Conservation (phyloP, 352 stramenopile species). For the Hyphochytrium catenoides region DNA sequence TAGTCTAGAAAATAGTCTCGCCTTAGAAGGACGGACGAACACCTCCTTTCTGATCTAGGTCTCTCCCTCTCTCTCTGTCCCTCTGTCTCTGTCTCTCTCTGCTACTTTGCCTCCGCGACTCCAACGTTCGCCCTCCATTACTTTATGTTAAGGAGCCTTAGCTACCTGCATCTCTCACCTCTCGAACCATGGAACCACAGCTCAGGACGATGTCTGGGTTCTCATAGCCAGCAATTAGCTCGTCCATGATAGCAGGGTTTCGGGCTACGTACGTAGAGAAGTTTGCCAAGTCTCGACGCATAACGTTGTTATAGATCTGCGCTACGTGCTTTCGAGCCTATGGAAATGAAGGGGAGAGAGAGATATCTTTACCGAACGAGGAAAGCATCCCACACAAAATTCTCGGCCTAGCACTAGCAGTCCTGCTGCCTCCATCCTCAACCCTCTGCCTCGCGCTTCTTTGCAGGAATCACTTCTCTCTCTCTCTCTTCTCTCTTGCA, state of each 20-base stretch:
- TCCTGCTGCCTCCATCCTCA: too few relatives aligned
- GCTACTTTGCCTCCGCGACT: too few relatives aligned
- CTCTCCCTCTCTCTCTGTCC: too few relatives aligned
- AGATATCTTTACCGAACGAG: background rate
- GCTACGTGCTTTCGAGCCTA: conserved; percentile 47
- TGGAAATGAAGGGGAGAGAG: too few relatives aligned
- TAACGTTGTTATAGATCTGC: conserved; percentile 68
- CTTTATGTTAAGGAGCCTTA: conserved; percentile 1
- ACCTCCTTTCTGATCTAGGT: too few relatives aligned
- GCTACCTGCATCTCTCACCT: conserved; percentile 15
- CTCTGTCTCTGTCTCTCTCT: too few relatives aligned
- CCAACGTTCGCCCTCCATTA: too few relatives aligned
- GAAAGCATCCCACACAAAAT: background rate
- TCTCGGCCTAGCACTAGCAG: background rate
- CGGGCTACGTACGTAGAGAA: conserved; percentile 54
- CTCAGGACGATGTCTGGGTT: conserved; percentile 61
- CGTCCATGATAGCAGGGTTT: conserved; percentile 36
- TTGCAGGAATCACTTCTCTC: too few relatives aligned
- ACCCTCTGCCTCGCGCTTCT: too few relatives aligned
- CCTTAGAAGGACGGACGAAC: too few relatives aligned
- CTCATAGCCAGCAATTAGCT: conserved; percentile 52
- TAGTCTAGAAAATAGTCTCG: conserved; percentile 19
- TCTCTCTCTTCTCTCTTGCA: too few relatives aligned
- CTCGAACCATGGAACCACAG: conserved; percentile 64
- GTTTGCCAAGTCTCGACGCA: conserved; percentile 44